Conservation (phyloP, 2,329 filamentous ascomycete genomes). For the Zalaria obscura region DNA sequence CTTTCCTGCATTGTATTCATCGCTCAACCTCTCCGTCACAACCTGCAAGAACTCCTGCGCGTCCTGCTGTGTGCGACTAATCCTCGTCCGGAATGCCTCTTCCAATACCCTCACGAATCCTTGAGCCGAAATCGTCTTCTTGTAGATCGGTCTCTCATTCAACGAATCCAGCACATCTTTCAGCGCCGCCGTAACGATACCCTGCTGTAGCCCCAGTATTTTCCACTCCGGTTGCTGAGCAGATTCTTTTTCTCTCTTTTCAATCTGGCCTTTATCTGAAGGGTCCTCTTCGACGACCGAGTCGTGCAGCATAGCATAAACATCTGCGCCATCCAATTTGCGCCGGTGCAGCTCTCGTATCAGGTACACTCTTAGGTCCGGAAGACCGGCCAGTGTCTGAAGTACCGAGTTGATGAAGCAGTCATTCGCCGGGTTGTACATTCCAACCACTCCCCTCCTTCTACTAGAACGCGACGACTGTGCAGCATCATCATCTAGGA, state of each 20-base stretch:
- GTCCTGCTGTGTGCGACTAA: slow-evolving; percentile 91
- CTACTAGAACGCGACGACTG: slow-evolving; percentile 42
- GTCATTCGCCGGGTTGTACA: slow-evolving; percentile 81
- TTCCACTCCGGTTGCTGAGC: slow-evolving; percentile 26
- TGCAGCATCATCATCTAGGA: slow-evolving; percentile 68
- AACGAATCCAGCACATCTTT: slow-evolving; percentile 87
- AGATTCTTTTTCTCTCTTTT: slow-evolving; percentile 15
- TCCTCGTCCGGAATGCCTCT: slow-evolving; percentile 72
- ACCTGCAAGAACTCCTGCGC: slow-evolving; percentile 95
- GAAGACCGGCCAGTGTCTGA: slow-evolving; percentile 80
- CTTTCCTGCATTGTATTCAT: slow-evolving; percentile 81
- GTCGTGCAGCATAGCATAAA: slow-evolving; percentile 48
- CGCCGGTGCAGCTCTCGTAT: slow-evolving; percentile 83
- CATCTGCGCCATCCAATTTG: slow-evolving; percentile 58
- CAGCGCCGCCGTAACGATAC: slow-evolving; percentile 69
- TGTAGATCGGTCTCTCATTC: slow-evolving; percentile 86
- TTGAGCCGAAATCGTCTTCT: slow-evolving; percentile 83
- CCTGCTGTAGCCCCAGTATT: slow-evolving; percentile 54
- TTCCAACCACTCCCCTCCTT: slow-evolving; percentile 78
- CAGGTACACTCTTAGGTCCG: slow-evolving; percentile 78
- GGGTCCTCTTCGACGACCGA: slow-evolving; percentile 17
- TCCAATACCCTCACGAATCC: slow-evolving; percentile 75
- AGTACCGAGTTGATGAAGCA: slow-evolving; percentile 81
- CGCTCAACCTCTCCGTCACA: slow-evolving; percentile 77
- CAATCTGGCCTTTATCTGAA: slow-evolving; percentile 33